These are phyloP conservation scores for Linnemannia elongata DNA, from an alignment of 192 early-diverging fungal species.

Conservation along the genomic window DNA sequence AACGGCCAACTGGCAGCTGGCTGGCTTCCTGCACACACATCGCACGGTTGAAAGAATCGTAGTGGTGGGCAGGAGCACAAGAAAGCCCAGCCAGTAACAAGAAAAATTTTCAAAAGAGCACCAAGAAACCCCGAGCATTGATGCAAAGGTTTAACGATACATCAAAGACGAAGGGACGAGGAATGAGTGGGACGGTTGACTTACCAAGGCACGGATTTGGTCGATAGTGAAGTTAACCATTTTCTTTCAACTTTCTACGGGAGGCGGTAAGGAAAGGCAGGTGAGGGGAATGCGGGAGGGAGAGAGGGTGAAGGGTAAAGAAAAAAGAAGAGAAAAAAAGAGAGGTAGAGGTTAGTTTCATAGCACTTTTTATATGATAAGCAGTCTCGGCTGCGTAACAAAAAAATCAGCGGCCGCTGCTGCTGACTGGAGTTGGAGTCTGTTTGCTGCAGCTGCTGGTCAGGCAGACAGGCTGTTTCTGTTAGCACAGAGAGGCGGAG, in stretches of 20 bases:
- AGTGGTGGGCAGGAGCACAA: background rate
- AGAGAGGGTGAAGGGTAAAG: constrained; percentile 24
- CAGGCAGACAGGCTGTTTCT: no score
- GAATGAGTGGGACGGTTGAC: no score
- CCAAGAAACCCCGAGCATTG: background rate
- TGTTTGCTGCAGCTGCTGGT: background rate
- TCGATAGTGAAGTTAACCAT: constrained; percentile 67
- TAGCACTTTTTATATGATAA: constrained; percentile 18
- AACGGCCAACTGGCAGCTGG: background rate
- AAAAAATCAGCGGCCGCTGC: background rate
- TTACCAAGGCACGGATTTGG: constrained; percentile 63
- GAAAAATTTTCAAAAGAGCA: background rate
- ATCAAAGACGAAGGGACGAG: background rate
- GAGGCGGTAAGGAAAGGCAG: constrained; percentile 5
- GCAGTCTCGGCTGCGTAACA: constrained; percentile 32
- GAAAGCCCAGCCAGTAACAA: background rate
- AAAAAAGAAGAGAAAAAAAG: constrained; percentile 19
- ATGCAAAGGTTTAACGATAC: background rate
- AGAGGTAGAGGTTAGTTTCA: constrained; percentile 14
- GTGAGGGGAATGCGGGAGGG: background rate
- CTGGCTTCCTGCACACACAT: no score
- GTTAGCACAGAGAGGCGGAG: background rate
- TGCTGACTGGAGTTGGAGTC: background rate
- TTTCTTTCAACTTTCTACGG: constrained; percentile 53
- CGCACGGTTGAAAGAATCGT: no score